Conservation (phyloP, 2,329 filamentous ascomycete species). For the Pyrenochaeta sp. region DNA sequence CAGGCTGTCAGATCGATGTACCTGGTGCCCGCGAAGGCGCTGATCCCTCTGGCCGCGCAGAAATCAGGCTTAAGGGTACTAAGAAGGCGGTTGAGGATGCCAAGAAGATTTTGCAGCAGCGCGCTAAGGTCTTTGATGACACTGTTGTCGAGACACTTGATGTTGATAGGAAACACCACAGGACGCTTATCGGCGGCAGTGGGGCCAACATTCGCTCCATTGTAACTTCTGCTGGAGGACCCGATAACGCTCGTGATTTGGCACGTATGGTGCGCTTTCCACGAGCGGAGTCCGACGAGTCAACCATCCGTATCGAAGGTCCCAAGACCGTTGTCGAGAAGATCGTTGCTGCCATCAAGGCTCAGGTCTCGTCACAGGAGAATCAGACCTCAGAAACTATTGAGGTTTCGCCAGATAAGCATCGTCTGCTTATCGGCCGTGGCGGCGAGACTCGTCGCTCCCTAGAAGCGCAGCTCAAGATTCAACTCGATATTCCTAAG, state of each 20-base stretch:
- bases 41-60: conserved; percentile 73
- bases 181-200: conserved; percentile 84
- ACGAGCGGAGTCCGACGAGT: conserved; percentile 82
- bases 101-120: conserved; percentile 88
- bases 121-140: conserved; percentile 86
- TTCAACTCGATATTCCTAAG: conserved; percentile 89
- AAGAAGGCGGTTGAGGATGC: conserved; percentile 90
- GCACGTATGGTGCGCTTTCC: conserved; percentile 95
- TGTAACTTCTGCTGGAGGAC: conserved; percentile 86
- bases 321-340: conserved; percentile 85
- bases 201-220: conserved; percentile 88
- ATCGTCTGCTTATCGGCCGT: conserved; percentile 88
- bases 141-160: conserved; percentile 86
- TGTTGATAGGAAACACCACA: conserved; percentile 94
- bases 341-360: conserved; percentile 82
- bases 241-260: conserved; percentile 82
- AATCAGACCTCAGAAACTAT: conserved; percentile 80
- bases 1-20: conserved; percentile 90
- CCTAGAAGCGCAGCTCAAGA: conserved; percentile 84
- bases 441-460: conserved; percentile 87
- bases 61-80: conserved; percentile 91
- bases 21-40: conserved; percentile 78
- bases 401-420: conserved; percentile 89
- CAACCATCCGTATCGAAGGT: conserved; percentile 87
- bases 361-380: conserved; percentile 82